Evolutionary conservation across 257 asterid genomes (phyloP).

Genomic region (Plantago ovata): DNA sequence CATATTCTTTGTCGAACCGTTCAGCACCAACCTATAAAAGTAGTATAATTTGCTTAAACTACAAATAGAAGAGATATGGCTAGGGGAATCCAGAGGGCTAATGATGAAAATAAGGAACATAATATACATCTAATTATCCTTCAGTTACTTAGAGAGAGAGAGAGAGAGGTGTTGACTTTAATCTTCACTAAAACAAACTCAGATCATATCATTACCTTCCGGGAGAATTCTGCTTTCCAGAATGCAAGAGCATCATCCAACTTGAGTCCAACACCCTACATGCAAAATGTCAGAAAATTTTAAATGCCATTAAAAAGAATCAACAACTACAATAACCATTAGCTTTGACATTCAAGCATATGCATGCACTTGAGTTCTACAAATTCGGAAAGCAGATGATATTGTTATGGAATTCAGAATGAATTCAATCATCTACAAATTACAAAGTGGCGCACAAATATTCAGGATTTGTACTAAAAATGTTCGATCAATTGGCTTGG

Average conservation of each 20-base stretch:
- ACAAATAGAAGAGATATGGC: constrained; percentile 1
- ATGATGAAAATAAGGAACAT: background rate
- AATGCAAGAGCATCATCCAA: constrained; percentile 97
- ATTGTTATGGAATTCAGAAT: background rate
- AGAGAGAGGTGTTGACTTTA: too few relatives aligned
- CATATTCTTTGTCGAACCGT: constrained; percentile 93
- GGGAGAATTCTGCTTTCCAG: constrained; percentile 92
- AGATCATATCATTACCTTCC: constrained; percentile 45
- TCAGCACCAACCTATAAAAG: constrained; percentile 83
- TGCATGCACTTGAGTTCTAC: constrained; percentile 10
- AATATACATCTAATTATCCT: too few relatives aligned
- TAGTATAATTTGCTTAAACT: constrained; percentile 15
- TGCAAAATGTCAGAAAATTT: constrained; percentile 13
- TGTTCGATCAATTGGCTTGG: constrained; percentile 14
- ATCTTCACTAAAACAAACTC: constrained; percentile 2
- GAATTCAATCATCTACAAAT: background rate
- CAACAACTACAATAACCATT: constrained; percentile 8
- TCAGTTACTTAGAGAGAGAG: too few relatives aligned
- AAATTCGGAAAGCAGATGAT: constrained; percentile 5
- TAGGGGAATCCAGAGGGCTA: background rate
- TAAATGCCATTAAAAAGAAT: constrained; percentile 18
- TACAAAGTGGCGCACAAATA: background rate
- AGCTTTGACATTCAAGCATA: constrained; percentile 1
- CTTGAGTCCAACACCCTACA: constrained; percentile 90
- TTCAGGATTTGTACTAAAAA: background rate